Base-by-base conservation (phyloP, 495 filamentous ascomycete species). In the Penicillium riverlandense region DNA sequence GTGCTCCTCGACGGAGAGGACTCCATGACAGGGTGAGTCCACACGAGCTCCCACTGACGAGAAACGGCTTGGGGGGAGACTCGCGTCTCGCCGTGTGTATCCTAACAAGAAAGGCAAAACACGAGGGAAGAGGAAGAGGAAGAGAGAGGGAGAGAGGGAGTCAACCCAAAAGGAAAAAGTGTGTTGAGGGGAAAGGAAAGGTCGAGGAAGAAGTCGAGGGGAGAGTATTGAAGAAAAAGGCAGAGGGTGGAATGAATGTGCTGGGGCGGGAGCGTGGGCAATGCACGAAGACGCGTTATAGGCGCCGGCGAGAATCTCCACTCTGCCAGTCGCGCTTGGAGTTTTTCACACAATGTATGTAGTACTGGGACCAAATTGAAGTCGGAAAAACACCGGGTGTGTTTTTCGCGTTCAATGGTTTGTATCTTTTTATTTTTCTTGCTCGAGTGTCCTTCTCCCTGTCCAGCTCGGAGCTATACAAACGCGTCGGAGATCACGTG, bases 211-310 rank as follows among this genome's bases (percentile, higher is more conserved):
- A 49, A 49, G 46, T 54, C 54, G 48, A 40, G 60, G 43, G 47
- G 48, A 53, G 46, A 38, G 43, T 48, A 53, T 56, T 49, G 53
- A 54, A 50, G 55, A 58, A 64, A 68, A 69, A 59, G 55, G 59
- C 49, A 52, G 57, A 52, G 49, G 47, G 52, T 48, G 59, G 62
- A 59, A 62, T 60, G 57, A 66, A 69, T 65, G 66, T 45, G 49
- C 55, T 59, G 56, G 58, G 55, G 54, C 59, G 59, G 57, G n/a
- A 57, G 56, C 43, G 62, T 61, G 58, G 67, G 62, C 66, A 69
- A 69, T 65, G 65, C 61, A 67, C 66, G 66, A 65, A 70, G 67
- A 71, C 67, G 67, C 67, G 67, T 71, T 69, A 63, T 65, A 69
- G 64, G 59, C 65, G 64, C 64, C 66, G 59, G 55, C 53, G 58